Percentiles rank a stretch among this genome's conserved stretches.
Evolutionary conservation across 306 rosid genomes (phyloP).

Genomic region (Casuarina equisetifolia): DNA sequence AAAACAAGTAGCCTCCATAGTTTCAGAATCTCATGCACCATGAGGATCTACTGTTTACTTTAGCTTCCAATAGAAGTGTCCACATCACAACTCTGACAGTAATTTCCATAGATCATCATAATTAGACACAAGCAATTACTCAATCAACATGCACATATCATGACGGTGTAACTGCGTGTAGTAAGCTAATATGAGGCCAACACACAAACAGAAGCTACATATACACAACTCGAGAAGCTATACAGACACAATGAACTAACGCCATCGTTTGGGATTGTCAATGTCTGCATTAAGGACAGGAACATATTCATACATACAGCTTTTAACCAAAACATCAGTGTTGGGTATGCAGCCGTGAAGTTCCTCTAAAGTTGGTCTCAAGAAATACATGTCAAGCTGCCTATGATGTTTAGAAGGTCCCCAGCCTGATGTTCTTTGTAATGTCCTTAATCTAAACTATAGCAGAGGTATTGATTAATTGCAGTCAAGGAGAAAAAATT

Average conservation of each 20-base stretch:
- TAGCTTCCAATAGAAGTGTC: not conserved
- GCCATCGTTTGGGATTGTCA: not conserved
- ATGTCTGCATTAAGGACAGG: not conserved
- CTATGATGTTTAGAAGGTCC: not conserved
- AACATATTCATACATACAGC: not conserved
- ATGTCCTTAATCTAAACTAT: constrained; percentile 9
- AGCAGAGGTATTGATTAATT: constrained; percentile 6
- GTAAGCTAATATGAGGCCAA: not conserved
- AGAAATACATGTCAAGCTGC: not conserved
- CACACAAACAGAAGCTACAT: not conserved
- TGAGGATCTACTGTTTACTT: not conserved
- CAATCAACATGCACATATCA: not conserved
- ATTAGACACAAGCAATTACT: not conserved
- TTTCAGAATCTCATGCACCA: constrained; percentile 1
- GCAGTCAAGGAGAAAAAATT: constrained; percentile 18
- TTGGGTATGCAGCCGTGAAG: not conserved
- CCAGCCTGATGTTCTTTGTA: not conserved
- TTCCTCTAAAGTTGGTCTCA: constrained; percentile 1
- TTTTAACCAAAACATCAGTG: not conserved
- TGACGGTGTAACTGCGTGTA: not conserved
- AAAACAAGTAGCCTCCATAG: not conserved
- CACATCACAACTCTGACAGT: not conserved
- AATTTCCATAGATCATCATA: not conserved
- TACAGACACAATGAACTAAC: not conserved
- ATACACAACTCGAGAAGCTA: not conserved